These are phyloP conservation scores for Suillus bovinus DNA, from an alignment of 768 basidiomycete genomes.

Conservation along the genomic window DNA sequence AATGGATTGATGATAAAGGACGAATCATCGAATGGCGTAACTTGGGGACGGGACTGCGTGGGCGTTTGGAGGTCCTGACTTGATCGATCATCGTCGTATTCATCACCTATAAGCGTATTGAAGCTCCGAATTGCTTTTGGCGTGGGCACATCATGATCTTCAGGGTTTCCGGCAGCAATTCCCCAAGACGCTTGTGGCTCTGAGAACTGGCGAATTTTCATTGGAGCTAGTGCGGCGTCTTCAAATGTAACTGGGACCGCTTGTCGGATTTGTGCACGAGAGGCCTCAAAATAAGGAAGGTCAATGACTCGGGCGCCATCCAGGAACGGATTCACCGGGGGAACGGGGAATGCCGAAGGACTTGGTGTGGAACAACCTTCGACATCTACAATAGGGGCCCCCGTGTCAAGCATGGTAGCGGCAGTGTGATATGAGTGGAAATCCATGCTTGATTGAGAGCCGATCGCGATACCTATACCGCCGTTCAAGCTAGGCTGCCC, in stretches of 20 bases:
- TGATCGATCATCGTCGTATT: not conserved
- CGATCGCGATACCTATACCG: constrained; percentile 10
- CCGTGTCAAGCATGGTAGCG: not conserved
- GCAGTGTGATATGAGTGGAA: constrained; percentile 7
- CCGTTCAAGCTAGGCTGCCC: not conserved
- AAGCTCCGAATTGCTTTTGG: not conserved
- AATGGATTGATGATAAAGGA: constrained; percentile 6
- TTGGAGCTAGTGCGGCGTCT: not conserved
- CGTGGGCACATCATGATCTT: not conserved
- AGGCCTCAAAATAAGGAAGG: not conserved
- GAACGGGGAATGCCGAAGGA: constrained; percentile 7
- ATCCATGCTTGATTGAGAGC: constrained; percentile 10
- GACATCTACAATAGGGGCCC: constrained; percentile 1
- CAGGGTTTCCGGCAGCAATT: constrained; percentile 8
- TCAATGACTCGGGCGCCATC: not conserved
- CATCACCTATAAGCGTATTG: not conserved
- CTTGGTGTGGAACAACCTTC: constrained; percentile 7
- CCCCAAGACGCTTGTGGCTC: constrained; percentile 10
- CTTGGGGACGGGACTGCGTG: not conserved
- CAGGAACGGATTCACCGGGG: constrained; percentile 8
- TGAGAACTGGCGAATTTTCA: not conserved
- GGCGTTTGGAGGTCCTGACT: constrained; percentile 5
- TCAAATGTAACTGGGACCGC: not conserved
- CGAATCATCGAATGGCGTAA: not conserved
- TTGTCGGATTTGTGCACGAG: not conserved